A percentile compares a stretch with the other conserved stretches of the same genome.
phyloP scores from a whole-genome alignment of 2,329 filamentous ascomycete genomes.

The Beauveria sp. region DNA sequence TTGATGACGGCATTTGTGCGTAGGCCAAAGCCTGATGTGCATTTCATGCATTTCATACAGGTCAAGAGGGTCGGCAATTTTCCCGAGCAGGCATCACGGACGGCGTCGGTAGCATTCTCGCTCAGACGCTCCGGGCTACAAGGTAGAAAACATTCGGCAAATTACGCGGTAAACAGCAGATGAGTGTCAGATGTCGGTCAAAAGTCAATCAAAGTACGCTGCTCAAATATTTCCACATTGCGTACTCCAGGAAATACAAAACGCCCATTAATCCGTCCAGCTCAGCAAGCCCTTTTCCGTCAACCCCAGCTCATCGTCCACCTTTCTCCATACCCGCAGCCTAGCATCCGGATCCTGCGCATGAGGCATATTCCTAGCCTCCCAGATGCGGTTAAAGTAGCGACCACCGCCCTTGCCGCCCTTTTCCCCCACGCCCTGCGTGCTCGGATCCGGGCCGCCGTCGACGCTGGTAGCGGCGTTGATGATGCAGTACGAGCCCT shows the following conservation, averaged over 20 bases:
- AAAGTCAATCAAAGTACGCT: background rate
- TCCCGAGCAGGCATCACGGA: no score
- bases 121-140: no score
- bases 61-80: no score
- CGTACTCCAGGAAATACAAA: no score
- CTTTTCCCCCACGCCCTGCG: conserved; percentile 6
- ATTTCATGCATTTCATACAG: background rate
- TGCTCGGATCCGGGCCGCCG: conserved; percentile 4
- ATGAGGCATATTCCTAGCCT: conserved; percentile 10
- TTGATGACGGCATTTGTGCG: conserved; percentile 1
- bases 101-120: no score
- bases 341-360: conserved; percentile 5
- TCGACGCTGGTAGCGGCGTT: conserved; percentile 9
- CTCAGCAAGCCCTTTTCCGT: conserved; percentile 9
- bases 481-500: conserved; percentile 12
- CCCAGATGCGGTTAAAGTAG: conserved; percentile 14
- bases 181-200: no score
- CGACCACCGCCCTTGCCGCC: conserved; percentile 10
- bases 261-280: conserved; percentile 5
- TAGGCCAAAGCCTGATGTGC: background rate
- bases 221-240: background rate
- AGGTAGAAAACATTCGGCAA: no score
- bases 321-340: conserved; percentile 11
- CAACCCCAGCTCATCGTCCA: conserved; percentile 11
- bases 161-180: no score